Evolutionary conservation across 1,139 yeast species (phyloP).

Genomic region (Yamadazyma oceani): DNA sequence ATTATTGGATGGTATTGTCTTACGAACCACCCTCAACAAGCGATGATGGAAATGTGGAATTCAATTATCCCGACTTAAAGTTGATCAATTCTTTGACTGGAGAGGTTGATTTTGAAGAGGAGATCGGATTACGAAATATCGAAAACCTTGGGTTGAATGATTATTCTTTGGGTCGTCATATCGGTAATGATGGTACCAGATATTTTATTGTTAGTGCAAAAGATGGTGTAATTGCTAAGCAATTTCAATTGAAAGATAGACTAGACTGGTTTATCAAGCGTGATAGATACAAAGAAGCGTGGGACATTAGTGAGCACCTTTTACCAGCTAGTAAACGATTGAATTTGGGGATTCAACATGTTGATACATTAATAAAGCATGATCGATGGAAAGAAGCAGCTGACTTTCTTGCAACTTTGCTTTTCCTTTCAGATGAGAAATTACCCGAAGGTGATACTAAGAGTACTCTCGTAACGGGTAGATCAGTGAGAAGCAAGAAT

Average conservation of each 20-base stretch:
- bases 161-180: constrained; percentile 59
- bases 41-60: constrained; percentile 29
- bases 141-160: constrained; percentile 76
- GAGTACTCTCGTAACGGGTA: constrained; percentile 26
- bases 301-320: constrained; percentile 69
- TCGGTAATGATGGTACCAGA: constrained; percentile 32
- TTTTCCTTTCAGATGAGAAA: constrained; percentile 31
- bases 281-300: constrained; percentile 62
- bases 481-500: constrained; percentile 7
- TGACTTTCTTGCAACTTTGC: constrained; percentile 43
- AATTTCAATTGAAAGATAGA: constrained; percentile 65
- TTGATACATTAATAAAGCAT: constrained; percentile 51
- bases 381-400: constrained; percentile 62
- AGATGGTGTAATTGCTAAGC: constrained; percentile 78
- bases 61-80: constrained; percentile 64
- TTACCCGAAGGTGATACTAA: constrained; percentile 32
- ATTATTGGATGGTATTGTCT: constrained; percentile 59
- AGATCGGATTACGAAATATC: constrained; percentile 61
- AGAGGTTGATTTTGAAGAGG: constrained; percentile 82
- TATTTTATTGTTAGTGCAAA: constrained; percentile 77
- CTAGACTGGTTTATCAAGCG: constrained; percentile 69
- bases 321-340: constrained; percentile 52
- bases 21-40: constrained; percentile 44
- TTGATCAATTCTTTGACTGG: constrained; percentile 66
- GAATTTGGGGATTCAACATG: constrained; percentile 61